Evolutionary conservation across 116 monocot genomes (phyloP), one percentile per base, ranked within the genome.

Genomic region (Zostera marina): DNA sequence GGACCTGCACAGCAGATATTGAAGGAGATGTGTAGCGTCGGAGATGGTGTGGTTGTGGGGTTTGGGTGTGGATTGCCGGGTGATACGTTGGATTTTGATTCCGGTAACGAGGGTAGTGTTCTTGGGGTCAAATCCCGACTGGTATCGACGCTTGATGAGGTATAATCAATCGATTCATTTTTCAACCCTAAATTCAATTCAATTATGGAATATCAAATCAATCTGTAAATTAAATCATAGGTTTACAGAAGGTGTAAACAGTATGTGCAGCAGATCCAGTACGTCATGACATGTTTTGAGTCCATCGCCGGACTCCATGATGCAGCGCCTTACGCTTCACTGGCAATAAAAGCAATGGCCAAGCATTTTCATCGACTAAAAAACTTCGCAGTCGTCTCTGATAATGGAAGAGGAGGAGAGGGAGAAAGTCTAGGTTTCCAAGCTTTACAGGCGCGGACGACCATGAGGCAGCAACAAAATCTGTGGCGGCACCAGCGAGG

Each of bases 401-500:
- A 32, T 45, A 45, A 41, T n/a, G 47, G 52, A 0, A 51, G n/a
- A n/a, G n/a, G n/a, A n/a, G n/a, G n/a, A n/a, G n/a, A n/a, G n/a
- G n/a, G n/a, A n/a, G n/a, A n/a, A n/a, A n/a, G n/a, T n/a, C n/a
- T 68, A n/a, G 48, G 61, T 19, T 47, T 59, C 47, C 71, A 63
- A 26, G 69, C 46, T 53, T 39, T 19, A 13, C 54, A 47, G 71
- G 45, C 44, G 55, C 47, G 41, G 32, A 2, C 2, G 32, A 0
- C 64, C 67, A 1, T 61, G 58, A 56, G 40, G 46, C 44, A 53
- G 13, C 84, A 80, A 39, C 71, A 72, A 6, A 76, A 75, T 69
- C 66, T 75, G 4, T 91, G 91, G 91, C 51, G 91, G 3, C 91
- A 85, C 22, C 91, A 91, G 47, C 75, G 91, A 67, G 91, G 91